Conservation (phyloP, 805 yeast genomes). For the Kazachstania viticola region DNA sequence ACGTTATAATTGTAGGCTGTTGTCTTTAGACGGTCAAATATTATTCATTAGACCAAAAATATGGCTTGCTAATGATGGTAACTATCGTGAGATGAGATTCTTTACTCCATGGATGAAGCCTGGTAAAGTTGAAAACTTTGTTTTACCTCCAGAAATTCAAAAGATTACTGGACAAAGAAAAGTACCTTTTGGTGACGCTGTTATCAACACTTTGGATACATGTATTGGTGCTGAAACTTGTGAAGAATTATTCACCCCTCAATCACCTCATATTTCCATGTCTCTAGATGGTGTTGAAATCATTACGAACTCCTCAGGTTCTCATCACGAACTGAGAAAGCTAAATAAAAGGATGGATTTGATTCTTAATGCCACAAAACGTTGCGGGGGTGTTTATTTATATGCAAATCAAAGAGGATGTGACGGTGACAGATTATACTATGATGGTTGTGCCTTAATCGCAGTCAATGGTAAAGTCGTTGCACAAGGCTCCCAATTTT, state of each 20-base stretch:
- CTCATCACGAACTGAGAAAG: constrained; percentile 94
- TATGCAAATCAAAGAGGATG: constrained; percentile 96
- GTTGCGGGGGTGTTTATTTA: constrained; percentile 92
- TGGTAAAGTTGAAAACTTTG: constrained; percentile 58
- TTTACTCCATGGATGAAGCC: constrained; percentile 91
- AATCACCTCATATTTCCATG: constrained; percentile 87
- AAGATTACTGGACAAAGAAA: constrained; percentile 52
- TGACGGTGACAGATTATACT: constrained; percentile 93
- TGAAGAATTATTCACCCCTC: constrained; percentile 94
- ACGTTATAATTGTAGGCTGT: constrained; percentile 81
- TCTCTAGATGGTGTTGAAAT: constrained; percentile 96
- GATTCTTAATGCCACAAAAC: constrained; percentile 84
- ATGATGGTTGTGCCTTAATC: constrained; percentile 94
- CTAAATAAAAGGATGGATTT: constrained; percentile 73
- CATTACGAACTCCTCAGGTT: constrained; percentile 88
- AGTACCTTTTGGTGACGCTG: constrained; percentile 86
- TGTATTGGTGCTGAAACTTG: constrained; percentile 96
- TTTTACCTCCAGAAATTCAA: constrained; percentile 61
- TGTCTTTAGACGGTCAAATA: constrained; percentile 70
- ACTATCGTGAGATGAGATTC: constrained; percentile 94
- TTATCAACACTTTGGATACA: constrained; percentile 72
- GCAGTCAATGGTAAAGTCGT: constrained; percentile 85
- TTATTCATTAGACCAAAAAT: constrained; percentile 84
- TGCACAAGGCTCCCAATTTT: constrained; percentile 89
- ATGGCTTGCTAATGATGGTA: constrained; percentile 94